Evolutionary conservation across 768 basidiomycete genomes (phyloP), one percentile per base, ranked within the genome.

Genomic region (Russula emetica): DNA sequence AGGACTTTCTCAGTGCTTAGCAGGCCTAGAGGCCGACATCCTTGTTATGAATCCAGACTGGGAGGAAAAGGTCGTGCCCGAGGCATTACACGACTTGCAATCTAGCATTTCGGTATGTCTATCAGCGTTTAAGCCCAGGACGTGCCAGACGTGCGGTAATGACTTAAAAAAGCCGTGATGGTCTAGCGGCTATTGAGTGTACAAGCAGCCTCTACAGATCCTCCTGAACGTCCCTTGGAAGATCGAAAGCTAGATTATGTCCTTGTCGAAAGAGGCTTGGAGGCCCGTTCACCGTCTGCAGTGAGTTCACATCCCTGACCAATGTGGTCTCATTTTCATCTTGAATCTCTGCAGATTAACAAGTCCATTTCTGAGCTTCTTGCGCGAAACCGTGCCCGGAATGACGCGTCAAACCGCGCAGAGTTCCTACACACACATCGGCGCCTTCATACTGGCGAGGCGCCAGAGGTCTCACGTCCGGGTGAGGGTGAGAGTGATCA

Each of bases 281-380:
- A 78, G 63, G 79, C 84, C 3, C 78, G 77, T 47, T 78, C 86
- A 11, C 88, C 79, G 70, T 79, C 82, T 49, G 80, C 82, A 60
- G 90, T 90, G 68, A 74, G 83, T 77, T 61, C 59, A 36, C 5
- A 20, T 14, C 14, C 62, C 36, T 28, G n/a, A 11, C 13, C 13
- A 40, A n/a, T 32, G 42, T 36, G 14, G 11, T 57, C 24, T 36
- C 22, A 28, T 26, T 57, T 20, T 42, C 47, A 50, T 36, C 24
- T 58, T 30, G 57, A 34, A 57, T 22, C 5, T 20, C 58, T 42
- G 51, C 58, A 71, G 91, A 77, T 85, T 36, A 91, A 81, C 62
- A 87, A 83, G 72, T 83, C 83, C 7, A 86, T 93, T 34, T 88
- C 91, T 2, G 72, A 76, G 50, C 87, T 92, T 61, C 80, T 93